Conservation (phyloP, 179 eudicot species). For the Beta lomatogona region DNA sequence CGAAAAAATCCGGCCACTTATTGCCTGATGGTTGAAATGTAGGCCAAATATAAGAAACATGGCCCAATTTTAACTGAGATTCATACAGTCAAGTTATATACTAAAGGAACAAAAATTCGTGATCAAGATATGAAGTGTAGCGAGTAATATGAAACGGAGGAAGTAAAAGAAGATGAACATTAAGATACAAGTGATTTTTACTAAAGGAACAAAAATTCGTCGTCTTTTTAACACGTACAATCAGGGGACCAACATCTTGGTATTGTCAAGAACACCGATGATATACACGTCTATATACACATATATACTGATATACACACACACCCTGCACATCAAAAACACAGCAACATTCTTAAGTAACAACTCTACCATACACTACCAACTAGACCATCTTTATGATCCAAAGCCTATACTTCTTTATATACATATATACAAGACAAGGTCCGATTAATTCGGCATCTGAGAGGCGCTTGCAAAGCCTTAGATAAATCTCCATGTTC, state of each 20-base stretch:
- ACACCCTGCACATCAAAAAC: slow-evolving; percentile 5
- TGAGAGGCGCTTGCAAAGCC: slow-evolving; percentile 70
- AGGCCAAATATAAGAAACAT: not conserved
- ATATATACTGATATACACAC: slow-evolving; percentile 20
- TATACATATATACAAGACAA: slow-evolving; percentile 68
- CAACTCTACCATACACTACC: not conserved
- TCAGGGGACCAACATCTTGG: not conserved
- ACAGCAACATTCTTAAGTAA: slow-evolving; percentile 1
- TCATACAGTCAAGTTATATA: not conserved
- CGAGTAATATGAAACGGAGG: too few species aligned
- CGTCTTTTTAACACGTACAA: not conserved
- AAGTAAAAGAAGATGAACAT: not conserved
- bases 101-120: too few species aligned
- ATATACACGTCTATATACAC: slow-evolving; percentile 20
- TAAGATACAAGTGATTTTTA: not conserved
- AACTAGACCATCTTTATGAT: slow-evolving; percentile 53
- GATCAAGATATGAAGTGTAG: too few species aligned
- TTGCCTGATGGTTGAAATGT: not conserved
- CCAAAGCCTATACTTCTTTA: slow-evolving; percentile 72
- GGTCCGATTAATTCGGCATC: slow-evolving; percentile 83
- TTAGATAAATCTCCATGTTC: slow-evolving; percentile 54
- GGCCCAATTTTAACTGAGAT: not conserved
- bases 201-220: not conserved
- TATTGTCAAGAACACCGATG: not conserved
- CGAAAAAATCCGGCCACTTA: not conserved